These are phyloP conservation scores for Tolypocladium tropicale DNA, from an alignment of 2,329 filamentous ascomycete genomes.

Conservation along the genomic window DNA sequence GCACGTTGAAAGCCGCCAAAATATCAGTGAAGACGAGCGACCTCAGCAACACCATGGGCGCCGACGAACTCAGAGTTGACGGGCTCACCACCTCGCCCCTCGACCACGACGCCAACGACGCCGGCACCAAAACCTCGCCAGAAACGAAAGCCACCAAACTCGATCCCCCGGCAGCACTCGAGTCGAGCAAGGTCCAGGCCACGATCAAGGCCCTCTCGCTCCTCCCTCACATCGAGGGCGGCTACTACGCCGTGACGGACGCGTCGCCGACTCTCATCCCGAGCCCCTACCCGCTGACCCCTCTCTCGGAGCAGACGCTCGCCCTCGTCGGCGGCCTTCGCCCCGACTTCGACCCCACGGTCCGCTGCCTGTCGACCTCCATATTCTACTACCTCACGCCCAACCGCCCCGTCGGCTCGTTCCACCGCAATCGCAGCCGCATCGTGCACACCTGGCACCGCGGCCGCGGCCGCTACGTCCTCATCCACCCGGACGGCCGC, in stretches of 20 bases:
- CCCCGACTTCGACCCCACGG: slow-evolving; percentile 25
- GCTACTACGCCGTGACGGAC: slow-evolving; percentile 55
- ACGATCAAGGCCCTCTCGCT: slow-evolving; percentile 23
- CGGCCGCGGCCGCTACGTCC: slow-evolving; percentile 52
- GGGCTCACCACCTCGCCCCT: background rate
- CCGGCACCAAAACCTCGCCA: background rate
- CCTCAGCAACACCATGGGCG: background rate
- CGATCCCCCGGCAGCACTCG: background rate
- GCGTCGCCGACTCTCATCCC: slow-evolving; percentile 38
- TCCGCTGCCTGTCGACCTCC: slow-evolving; percentile 45
- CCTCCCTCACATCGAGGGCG: slow-evolving; percentile 48
- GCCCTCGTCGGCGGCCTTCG: slow-evolving; percentile 19
- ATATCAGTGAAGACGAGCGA: background rate
- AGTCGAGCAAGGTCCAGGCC: slow-evolving; percentile 5
- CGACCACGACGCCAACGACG: background rate
- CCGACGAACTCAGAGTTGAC: background rate
- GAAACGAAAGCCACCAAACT: background rate
- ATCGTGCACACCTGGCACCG: slow-evolving; percentile 57
- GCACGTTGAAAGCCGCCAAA: background rate
- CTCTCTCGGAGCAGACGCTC: slow-evolving; percentile 25
- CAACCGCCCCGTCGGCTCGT: slow-evolving; percentile 41
- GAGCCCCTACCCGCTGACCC: slow-evolving; percentile 28
- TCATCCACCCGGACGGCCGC: slow-evolving; percentile 47
- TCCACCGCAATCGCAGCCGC: slow-evolving; percentile 52
- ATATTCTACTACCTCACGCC: slow-evolving; percentile 58